phyloP scores from a whole-genome alignment of 495 filamentous ascomycete species.

The Hypoxylon perforatum region DNA sequence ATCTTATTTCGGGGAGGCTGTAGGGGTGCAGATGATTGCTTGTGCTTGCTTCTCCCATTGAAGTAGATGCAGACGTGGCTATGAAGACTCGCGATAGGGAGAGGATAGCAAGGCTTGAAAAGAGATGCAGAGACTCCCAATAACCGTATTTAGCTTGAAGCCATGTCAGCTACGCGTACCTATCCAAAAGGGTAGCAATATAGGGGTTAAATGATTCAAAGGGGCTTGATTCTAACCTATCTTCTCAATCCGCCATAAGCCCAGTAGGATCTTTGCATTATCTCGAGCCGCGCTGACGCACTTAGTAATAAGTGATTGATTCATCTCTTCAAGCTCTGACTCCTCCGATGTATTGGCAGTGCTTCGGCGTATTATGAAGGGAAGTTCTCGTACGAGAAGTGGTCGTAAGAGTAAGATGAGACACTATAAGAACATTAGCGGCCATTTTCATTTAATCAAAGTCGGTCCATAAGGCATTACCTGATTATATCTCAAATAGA shows the following conservation, averaged over 20 bases:
- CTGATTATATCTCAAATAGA: slow-evolving; percentile 8
- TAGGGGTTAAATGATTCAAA: no score
- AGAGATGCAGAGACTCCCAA: slow-evolving; percentile 13
- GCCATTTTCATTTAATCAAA: background rate
- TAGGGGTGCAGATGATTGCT: background rate
- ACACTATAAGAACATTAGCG: background rate
- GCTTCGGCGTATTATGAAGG: background rate
- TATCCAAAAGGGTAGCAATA: background rate
- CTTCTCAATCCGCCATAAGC: background rate
- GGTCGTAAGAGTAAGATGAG: background rate
- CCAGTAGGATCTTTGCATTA: slow-evolving; percentile 1
- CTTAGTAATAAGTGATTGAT: background rate
- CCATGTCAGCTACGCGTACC: background rate
- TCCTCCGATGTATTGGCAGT: background rate
- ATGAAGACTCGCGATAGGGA: background rate
- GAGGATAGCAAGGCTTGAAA: slow-evolving; percentile 4
- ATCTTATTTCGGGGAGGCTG: background rate
- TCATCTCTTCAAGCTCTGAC: background rate
- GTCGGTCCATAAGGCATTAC: background rate
- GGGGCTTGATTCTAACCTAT: background rate
- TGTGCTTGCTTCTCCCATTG: background rate
- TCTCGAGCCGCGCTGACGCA: slow-evolving; percentile 2
- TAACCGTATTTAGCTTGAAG: slow-evolving; percentile 1
- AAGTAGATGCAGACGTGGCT: background rate
- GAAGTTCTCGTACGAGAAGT: slow-evolving; percentile 2